Evolutionary conservation across 176 grass and related monocot genomes (phyloP), one percentile per base, ranked within the genome.

Genomic region (maize (Zea mays)): DNA sequence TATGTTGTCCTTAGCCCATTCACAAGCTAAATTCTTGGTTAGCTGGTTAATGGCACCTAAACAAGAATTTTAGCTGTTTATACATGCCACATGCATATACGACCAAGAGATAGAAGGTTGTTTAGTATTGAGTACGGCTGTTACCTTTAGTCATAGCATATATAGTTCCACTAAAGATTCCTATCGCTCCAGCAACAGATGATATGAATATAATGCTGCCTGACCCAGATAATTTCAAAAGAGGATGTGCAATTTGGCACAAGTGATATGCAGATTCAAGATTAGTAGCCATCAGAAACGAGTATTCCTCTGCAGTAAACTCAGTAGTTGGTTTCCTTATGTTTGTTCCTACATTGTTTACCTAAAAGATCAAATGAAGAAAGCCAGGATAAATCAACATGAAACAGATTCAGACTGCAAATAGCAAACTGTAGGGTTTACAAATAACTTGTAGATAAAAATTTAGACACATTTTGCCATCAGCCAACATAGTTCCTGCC

Each of bases 1-100:
- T 75, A 97, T 92, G 69, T 86, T 83, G 68, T 94, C 95, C 72
- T 88, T 90, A 2, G 95, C 95, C 91, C 95, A 97, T 66, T 97
- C 91, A 42, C 95, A 97, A 8, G 91, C 91, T 21, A 97, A 74
- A 58, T 97, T 97, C 83, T 90, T 97, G 21, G 89, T 69, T 61
- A 97, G 71, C 64, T 94, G 95, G 76, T 97, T 97, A 7, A 94
- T 92, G 69, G 91, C 95, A 73, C 79, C 94, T 97, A 67, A 76
- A 79, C 66, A 51, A 57, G 16, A 42, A 14, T 19, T 1, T 0
- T 42, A 73, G 14, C 58, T 79, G 7, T 42, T 81, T 38, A 85
- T 17, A 27, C 7, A 68, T 69, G 67, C 38, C n/a, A 61, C 58
- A 61, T 34, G 9, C 41, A 49, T 68, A 72, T 5, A 37, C 48